Conservation (phyloP, 2,329 filamentous ascomycete species). For the Stagonosporopsis tanaceti region DNA sequence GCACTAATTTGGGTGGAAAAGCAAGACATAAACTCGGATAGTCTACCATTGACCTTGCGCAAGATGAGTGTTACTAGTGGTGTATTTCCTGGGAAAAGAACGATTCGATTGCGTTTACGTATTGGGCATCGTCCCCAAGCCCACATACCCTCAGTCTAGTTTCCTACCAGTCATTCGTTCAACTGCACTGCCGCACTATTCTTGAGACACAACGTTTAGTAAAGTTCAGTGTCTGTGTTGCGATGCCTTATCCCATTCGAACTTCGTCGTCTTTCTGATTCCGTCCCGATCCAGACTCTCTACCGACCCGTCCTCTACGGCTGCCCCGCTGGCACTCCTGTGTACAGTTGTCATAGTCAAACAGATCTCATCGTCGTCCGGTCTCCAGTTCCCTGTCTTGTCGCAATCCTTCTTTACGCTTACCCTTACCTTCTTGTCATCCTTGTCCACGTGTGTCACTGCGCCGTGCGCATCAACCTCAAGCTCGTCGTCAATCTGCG, state of each 20-base stretch:
- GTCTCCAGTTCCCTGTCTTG: conserved; percentile 22
- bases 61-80: no score
- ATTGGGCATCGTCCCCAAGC: no score
- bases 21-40: no score
- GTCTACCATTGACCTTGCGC: no score
- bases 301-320: conserved; percentile 8
- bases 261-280: conserved; percentile 27
- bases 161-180: neutral
- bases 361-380: conserved; percentile 32
- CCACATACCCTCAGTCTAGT: no score
- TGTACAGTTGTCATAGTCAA: conserved; percentile 28
- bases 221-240: neutral
- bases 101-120: no score
- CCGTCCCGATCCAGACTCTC: conserved; percentile 13
- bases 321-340: conserved; percentile 17
- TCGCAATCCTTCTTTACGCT: conserved; percentile 11
- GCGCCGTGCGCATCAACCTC: conserved; percentile 9
- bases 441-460: neutral
- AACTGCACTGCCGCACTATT: neutral
- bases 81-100: no score
- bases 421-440: conserved; percentile 3
- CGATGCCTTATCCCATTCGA: conserved; percentile 25
- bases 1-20: no score
- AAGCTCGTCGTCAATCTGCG: conserved; percentile 14
- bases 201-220: neutral